Percentiles rank a stretch among this genome's conserved stretches.
phyloP scores from a whole-genome alignment of 2,329 filamentous ascomycete species.

The Nigrograna mackinnonii region DNA sequence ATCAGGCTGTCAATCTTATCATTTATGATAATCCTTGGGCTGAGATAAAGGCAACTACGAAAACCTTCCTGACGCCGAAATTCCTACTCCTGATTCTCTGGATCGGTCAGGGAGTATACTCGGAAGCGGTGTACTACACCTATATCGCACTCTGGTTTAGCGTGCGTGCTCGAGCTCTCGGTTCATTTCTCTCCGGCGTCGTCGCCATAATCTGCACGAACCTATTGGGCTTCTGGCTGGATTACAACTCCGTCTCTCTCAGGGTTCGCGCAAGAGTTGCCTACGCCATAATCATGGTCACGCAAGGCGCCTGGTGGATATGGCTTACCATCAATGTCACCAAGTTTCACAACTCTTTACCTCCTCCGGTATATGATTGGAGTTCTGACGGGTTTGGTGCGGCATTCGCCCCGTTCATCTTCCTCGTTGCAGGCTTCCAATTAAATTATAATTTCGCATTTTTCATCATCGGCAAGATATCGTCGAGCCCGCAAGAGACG shows the following conservation, averaged over 20 bases:
- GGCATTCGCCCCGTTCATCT: conserved; percentile 70
- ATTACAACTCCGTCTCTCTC: conserved; percentile 59
- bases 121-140: conserved; percentile 74
- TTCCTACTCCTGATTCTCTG: conserved; percentile 69
- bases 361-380: conserved; percentile 71
- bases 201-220: conserved; percentile 69
- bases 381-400: conserved; percentile 63
- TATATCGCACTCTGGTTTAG: conserved; percentile 71
- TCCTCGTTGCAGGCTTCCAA: conserved; percentile 70
- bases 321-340: conserved; percentile 71
- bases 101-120: conserved; percentile 72
- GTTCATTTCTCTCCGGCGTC: conserved; percentile 71
- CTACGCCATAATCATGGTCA: conserved; percentile 57
- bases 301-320: conserved; percentile 73
- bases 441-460: conserved; percentile 76
- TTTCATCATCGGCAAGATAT: conserved; percentile 70
- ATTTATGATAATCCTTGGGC: conserved; percentile 60
- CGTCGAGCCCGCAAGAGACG: conserved; percentile 63
- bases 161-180: conserved; percentile 69
- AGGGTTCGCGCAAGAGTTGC: conserved; percentile 57
- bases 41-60: conserved; percentile 64
- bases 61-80: conserved; percentile 61
- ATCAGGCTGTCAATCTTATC: conserved; percentile 61
- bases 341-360: conserved; percentile 59
- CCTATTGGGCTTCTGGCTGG: conserved; percentile 67